Conservation (phyloP, 2,329 filamentous ascomycete genomes). For the Sarocladium strictum region DNA sequence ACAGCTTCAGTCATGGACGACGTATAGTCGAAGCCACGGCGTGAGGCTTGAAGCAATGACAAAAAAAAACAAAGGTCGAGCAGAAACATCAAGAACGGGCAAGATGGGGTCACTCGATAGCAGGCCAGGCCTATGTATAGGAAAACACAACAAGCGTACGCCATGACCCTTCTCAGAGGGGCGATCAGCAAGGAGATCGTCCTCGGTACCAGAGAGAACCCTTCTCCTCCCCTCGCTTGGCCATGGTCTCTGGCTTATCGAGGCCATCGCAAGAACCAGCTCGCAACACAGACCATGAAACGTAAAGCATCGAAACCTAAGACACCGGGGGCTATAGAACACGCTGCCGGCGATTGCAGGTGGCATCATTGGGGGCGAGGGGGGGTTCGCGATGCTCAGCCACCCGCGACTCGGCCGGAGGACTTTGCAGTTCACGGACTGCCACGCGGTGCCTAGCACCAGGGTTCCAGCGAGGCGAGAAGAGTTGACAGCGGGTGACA, state of each 20-base stretch:
- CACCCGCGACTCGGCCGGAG: not conserved
- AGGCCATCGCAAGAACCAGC: not conserved
- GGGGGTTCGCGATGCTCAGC: not conserved
- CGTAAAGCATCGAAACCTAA: constrained; percentile 6
- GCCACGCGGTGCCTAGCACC: not conserved
- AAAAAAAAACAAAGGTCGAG: constrained; percentile 1
- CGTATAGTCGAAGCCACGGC: not conserved
- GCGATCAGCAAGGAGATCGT: constrained; percentile 3
- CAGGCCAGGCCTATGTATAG: constrained; percentile 6
- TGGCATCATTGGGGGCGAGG: not conserved
- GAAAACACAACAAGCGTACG: not conserved
- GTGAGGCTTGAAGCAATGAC: constrained; percentile 4
- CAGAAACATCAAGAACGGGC: constrained; percentile 1
- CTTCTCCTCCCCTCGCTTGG: not conserved
- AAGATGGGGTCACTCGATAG: not conserved
- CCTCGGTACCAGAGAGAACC: constrained; percentile 5
- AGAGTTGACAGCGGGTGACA: constrained; percentile 7
- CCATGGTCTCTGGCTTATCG: not conserved
- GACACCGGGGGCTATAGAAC: constrained; percentile 8
- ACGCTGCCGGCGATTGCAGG: not conserved
- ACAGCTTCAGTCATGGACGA: not conserved
- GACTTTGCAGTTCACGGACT: not conserved
- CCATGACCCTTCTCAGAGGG: not conserved
- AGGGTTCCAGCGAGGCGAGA: not conserved
- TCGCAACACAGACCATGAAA: constrained; percentile 1